Evolutionary conservation across 805 yeast species (phyloP).

Genomic region (Gaillardinia entomophila): DNA sequence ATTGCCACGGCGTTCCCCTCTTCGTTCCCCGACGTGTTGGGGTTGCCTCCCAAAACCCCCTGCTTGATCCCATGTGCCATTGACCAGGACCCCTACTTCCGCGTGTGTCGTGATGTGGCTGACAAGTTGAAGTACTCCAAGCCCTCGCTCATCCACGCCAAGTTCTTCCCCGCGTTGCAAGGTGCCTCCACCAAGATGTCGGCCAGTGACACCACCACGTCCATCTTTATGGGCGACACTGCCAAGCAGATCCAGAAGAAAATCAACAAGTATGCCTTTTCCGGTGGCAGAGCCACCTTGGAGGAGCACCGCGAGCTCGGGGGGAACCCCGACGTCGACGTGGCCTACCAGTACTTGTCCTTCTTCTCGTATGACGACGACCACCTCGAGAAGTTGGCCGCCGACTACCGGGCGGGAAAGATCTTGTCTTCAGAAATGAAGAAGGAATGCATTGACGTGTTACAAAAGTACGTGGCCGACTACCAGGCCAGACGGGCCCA

Average conservation of each 20-base stretch:
- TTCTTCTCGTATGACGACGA: slow-evolving; percentile 90
- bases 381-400: slow-evolving; percentile 55
- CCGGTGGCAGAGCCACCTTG: slow-evolving; percentile 83
- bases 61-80: slow-evolving; percentile 98
- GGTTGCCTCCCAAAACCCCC: slow-evolving; percentile 82
- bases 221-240: slow-evolving; percentile 94
- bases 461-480: slow-evolving; percentile 70
- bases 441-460: slow-evolving; percentile 71
- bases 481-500: slow-evolving; percentile 76
- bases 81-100: slow-evolving; percentile 97
- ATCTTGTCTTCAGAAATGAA: slow-evolving; percentile 91
- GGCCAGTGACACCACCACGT: slow-evolving; percentile 84
- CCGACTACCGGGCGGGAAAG: slow-evolving; percentile 72
- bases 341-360: slow-evolving; percentile 86
- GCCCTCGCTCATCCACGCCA: slow-evolving; percentile 89
- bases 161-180: slow-evolving; percentile 96
- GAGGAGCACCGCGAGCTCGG: slow-evolving; percentile 91
- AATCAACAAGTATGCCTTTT: slow-evolving; percentile 92
- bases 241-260: slow-evolving; percentile 89
- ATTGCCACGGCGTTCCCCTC: slow-evolving; percentile 95
- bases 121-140: slow-evolving; percentile 84
- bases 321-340: slow-evolving; percentile 94
- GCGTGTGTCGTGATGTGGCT: slow-evolving; percentile 97
- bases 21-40: slow-evolving; percentile 91
- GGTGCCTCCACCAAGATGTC: slow-evolving; percentile 97